Evolutionary conservation across 2,329 filamentous ascomycete species (phyloP).

Genomic region (Colletotrichum musicola): DNA sequence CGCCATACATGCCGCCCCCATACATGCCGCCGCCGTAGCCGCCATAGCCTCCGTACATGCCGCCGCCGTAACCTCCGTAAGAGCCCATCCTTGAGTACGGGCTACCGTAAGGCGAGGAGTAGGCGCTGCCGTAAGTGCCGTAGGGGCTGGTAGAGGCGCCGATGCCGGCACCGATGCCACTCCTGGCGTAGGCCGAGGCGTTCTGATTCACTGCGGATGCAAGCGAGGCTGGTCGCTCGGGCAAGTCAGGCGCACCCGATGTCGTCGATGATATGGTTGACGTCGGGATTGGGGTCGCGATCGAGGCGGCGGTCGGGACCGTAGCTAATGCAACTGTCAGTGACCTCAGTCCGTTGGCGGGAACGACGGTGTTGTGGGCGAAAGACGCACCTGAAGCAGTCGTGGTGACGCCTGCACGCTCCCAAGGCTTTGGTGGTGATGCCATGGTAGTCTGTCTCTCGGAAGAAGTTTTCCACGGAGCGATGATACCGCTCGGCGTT

Average conservation of each 20-base stretch:
- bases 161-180: constrained; percentile 46
- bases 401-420: constrained; percentile 77
- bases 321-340: constrained; percentile 40
- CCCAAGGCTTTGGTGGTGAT: constrained; percentile 98
- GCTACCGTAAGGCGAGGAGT: constrained; percentile 54
- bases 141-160: constrained; percentile 57
- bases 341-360: constrained; percentile 28
- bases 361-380: constrained; percentile 19
- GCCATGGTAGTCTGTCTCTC: constrained; percentile 58
- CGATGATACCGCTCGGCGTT: constrained; percentile 29
- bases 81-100: constrained; percentile 58
- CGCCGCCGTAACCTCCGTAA: constrained; percentile 59
- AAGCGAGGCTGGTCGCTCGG: constrained; percentile 83
- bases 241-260: constrained; percentile 74
- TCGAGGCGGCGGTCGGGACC: constrained; percentile 54
- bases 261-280: constrained; percentile 54
- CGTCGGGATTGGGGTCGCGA: constrained; percentile 56
- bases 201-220: constrained; percentile 87
- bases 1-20: constrained; percentile 45
- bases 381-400: constrained; percentile 60
- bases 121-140: constrained; percentile 53
- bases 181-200: constrained; percentile 81
- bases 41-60: constrained; percentile 58
- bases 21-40: constrained; percentile 52
- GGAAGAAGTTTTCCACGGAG: constrained; percentile 36